Base-by-base conservation (phyloP, 176 grass and related monocot genomes). In the Tillandsia leiboldiana region DNA sequence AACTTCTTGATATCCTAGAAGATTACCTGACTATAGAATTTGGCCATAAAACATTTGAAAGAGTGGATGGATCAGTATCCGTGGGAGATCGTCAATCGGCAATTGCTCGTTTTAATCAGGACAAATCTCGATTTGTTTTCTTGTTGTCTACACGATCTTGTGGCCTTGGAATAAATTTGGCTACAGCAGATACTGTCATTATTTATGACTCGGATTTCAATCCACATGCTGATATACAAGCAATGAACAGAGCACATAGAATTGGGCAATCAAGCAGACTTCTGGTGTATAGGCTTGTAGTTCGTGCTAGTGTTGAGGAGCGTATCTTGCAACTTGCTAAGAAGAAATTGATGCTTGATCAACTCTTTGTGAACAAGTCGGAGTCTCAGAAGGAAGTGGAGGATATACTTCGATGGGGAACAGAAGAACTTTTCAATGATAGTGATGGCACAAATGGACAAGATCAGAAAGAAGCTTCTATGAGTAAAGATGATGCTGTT, bases 131-230 rank as follows among this genome's bases (percentile, higher is more conserved):
- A 80, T 99, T 99, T 85, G 94, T 99, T 13, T 99, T 99, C 86
- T 87, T 99, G 79, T 74, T 99, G 70, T 99, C 94, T 49, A 99
- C 94, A 49, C 81, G 94, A 9, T 99, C 90, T 63, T 99, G 94
- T 90, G 94, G 94, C 52, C 89, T 99, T 48, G 94, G 94, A 27
- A 99, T 99, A 78, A 99, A 99, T 87, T 79, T 99, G 84, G 94
- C 94, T 51, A 99, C 94, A 72, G 94, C 94, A 58, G 94, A 99
- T 74, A 99, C 94, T 71, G 94, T 99, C 72, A 80, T 99, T 23
- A 99, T 99, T 81, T 93, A 99, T 78, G 94, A 99, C 82, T 99
- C 94, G 7, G 94, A 99, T 88, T 99, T 99, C 70, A 99, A 99
- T 65, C 94, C 94, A 64, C 94, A 99, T 86, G 94, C 94, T 77